Conservation (phyloP, 139 green algal species). For the Chlorella sp. region DNA sequence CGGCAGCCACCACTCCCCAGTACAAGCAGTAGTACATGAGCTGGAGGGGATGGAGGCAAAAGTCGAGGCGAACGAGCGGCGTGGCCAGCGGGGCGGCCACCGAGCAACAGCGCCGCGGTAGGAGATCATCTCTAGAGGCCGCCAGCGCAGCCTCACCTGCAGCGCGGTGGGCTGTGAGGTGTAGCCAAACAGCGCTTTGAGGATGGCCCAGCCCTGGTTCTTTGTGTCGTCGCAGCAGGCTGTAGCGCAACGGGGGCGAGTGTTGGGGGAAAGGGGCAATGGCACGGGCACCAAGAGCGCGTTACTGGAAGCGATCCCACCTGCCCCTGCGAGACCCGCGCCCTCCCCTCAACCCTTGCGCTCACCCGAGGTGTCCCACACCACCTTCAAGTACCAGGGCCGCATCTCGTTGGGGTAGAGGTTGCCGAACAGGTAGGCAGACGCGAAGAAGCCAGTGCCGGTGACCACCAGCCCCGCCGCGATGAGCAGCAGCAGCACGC, state of each 20-base stretch:
- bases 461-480: slow-evolving; percentile 42
- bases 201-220: slow-evolving; percentile 50
- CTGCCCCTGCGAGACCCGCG: no score
- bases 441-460: slow-evolving; percentile 33
- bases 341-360: no score
- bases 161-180: background rate
- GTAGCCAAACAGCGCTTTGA: slow-evolving; percentile 61
- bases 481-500: slow-evolving; percentile 55
- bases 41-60: slow-evolving; percentile 7
- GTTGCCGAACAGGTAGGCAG: slow-evolving; percentile 45
- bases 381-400: slow-evolving; percentile 45
- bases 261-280: no score
- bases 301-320: no score
- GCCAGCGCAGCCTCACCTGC: no score
- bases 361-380: slow-evolving; percentile 49
- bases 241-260: no score
- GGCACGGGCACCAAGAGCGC: no score
- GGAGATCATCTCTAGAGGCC: no score
- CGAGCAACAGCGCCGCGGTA: no score
- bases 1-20: slow-evolving; percentile 29
- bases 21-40: slow-evolving; percentile 42
- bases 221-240: slow-evolving; percentile 47
- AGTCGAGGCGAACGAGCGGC: background rate
- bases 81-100: no score
- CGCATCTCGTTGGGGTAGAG: slow-evolving; percentile 30